Evolutionary conservation across 257 asterid genomes (phyloP).

Genomic region (Osmanthus fragrans): DNA sequence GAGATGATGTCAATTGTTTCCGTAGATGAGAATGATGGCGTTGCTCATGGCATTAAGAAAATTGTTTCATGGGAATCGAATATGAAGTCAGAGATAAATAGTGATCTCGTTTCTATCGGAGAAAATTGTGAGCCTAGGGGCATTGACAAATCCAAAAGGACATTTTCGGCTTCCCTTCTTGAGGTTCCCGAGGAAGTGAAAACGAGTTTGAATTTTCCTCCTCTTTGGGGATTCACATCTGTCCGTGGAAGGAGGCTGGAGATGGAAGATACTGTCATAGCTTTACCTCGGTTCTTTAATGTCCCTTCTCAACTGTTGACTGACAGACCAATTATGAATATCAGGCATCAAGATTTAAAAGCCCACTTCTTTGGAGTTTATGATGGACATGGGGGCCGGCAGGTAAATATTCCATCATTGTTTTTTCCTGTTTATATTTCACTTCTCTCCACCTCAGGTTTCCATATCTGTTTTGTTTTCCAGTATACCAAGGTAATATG

Average conservation of each 20-base stretch:
- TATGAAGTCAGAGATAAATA: conserved; percentile 36
- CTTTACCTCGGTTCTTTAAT: conserved; percentile 55
- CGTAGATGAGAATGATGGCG: conserved; percentile 27
- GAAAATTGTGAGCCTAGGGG: conserved; percentile 21
- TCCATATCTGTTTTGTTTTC: neutral
- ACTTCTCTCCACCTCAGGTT: neutral
- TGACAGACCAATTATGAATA: conserved; percentile 34
- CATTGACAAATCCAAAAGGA: conserved; percentile 40
- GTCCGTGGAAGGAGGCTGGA: conserved; percentile 69
- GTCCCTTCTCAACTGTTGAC: conserved; percentile 63
- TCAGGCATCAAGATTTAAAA: conserved; percentile 38
- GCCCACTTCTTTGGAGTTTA: conserved; percentile 80
- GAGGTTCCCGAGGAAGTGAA: conserved; percentile 52
- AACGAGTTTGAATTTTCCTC: conserved; percentile 34
- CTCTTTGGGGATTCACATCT: conserved; percentile 82
- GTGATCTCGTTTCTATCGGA: conserved; percentile 30
- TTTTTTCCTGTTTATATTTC: too few relatives aligned
- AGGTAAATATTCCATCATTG: conserved; percentile 43
- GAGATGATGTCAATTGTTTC: conserved; percentile 18
- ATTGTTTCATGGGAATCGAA: conserved; percentile 38
- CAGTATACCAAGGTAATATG: neutral
- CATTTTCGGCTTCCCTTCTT: conserved; percentile 37
- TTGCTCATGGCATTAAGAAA: conserved; percentile 32
- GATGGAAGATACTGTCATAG: conserved; percentile 81
- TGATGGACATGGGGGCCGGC: conserved; percentile 93